phyloP scores from a whole-genome alignment of 208 protist species.

The Blastocrithidia nonstop region DNA sequence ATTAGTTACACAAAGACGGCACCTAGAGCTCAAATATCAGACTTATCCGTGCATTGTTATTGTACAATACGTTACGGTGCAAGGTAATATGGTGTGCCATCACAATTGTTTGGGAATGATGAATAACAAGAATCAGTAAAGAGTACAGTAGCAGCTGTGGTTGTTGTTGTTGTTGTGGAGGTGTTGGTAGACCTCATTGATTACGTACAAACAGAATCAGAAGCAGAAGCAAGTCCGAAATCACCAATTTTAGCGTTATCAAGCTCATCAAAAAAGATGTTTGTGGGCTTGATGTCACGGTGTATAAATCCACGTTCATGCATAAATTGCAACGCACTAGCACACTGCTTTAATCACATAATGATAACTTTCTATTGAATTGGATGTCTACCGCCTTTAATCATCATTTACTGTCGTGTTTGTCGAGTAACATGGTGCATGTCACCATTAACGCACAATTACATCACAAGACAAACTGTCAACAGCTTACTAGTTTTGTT shows the following conservation, averaged over 20 bases:
- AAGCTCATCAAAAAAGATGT: conserved; percentile 78
- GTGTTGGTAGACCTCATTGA: conserved; percentile 85
- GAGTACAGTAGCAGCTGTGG: neutral
- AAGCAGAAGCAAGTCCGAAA: conserved; percentile 71
- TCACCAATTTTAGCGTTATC: conserved; percentile 73
- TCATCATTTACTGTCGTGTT: conserved; percentile 36
- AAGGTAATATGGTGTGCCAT: conserved; percentile 95
- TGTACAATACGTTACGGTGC: conserved; percentile 88
- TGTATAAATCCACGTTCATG: conserved; percentile 73
- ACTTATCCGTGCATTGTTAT: conserved; percentile 16
- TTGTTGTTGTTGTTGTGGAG: conserved; percentile 44
- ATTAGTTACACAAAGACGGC: conserved; percentile 49
- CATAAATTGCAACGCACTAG: conserved; percentile 60
- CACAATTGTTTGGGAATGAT: conserved; percentile 36
- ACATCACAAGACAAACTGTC: conserved; percentile 80
- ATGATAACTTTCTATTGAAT: conserved; percentile 40
- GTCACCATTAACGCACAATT: conserved; percentile 65
- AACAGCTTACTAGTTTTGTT: conserved; percentile 9
- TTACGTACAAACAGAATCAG: conserved; percentile 38
- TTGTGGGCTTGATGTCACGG: conserved; percentile 83
- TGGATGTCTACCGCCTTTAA: conserved; percentile 49
- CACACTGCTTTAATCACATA: conserved; percentile 67
- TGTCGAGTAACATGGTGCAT: conserved; percentile 42
- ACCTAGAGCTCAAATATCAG: conserved; percentile 66
- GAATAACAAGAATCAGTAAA: neutral